Percentiles rank a stretch among this genome's conserved stretches.
These are phyloP conservation scores for Cochlearia excelsa DNA, from an alignment of 345 rosid species.

Conservation along the genomic window DNA sequence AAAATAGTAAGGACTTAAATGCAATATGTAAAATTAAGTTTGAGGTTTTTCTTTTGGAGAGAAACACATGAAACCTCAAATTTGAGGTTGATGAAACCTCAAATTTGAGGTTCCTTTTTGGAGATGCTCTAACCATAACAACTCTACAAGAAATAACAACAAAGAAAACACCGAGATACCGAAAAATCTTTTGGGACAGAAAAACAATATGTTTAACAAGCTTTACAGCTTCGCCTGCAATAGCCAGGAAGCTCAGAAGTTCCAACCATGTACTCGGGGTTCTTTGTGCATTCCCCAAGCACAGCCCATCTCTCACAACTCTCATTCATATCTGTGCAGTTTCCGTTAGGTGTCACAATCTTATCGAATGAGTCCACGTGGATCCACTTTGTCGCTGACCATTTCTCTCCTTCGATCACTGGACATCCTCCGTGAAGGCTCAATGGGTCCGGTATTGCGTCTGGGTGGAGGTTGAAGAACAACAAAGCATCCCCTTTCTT, in stretches of 20 bases:
- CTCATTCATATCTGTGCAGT: conserved; percentile 67
- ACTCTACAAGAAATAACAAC: conserved; percentile 26
- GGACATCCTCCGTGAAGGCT: conserved; percentile 97
- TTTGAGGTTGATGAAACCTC: no score
- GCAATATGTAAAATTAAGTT: no score
- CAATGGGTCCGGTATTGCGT: conserved; percentile 65
- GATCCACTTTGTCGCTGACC: conserved; percentile 99
- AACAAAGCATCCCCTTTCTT: conserved; percentile 87
- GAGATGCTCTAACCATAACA: conserved; percentile 5
- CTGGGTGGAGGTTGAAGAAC: conserved; percentile 81
- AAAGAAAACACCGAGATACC: not conserved
- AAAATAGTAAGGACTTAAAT: no score
- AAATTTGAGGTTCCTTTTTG: no score
- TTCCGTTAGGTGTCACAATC: conserved; percentile 49
- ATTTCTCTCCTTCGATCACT: conserved; percentile 91
- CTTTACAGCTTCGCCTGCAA: conserved; percentile 81
- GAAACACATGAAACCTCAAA: no score
- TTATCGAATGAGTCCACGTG: conserved; percentile 86
- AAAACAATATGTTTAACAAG: conserved; percentile 45
- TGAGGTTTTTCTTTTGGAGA: no score
- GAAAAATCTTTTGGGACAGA: conserved; percentile 8
- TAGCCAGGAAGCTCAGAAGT: conserved; percentile 73
- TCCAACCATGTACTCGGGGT: conserved; percentile 87
- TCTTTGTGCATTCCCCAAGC: conserved; percentile 87
- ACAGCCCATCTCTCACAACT: conserved; percentile 94